These are phyloP conservation scores for Microsporum ferrugineum DNA, from an alignment of 2,329 filamentous ascomycete species.

Conservation along the genomic window DNA sequence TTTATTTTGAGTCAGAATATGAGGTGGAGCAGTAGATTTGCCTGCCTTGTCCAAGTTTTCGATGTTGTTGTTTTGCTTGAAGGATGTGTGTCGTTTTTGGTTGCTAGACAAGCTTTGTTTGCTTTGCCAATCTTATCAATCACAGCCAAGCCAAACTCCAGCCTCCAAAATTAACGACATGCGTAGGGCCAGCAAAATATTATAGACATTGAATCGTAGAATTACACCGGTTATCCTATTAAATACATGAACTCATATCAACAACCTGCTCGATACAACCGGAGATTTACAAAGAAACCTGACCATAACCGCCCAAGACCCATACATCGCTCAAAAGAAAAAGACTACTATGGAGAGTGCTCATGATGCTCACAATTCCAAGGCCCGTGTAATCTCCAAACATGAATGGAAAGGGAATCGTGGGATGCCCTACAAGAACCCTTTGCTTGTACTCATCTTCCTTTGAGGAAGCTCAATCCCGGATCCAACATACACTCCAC, in stretches of 20 bases:
- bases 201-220: neutral
- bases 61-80: neutral
- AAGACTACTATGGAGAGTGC: neutral
- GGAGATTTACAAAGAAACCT: neutral
- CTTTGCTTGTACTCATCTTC: conserved; percentile 64
- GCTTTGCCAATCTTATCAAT: neutral
- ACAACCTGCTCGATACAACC: neutral
- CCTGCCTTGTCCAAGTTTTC: neutral
- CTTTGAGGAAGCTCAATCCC: conserved; percentile 48
- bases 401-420: neutral
- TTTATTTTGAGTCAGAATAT: neutral
- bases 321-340: neutral
- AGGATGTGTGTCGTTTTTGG: neutral
- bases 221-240: neutral
- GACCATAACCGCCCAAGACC: neutral
- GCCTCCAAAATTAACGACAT: neutral
- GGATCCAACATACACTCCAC: conserved; percentile 28
- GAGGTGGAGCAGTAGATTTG: neutral
- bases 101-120: neutral
- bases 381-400: neutral
- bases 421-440: conserved; percentile 50
- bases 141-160: neutral
- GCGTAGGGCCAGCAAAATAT: neutral
- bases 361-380: neutral
- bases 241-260: neutral